phyloP scores from a whole-genome alignment of 169 alveolate species.

The Besnoitia besnoiti region DNA sequence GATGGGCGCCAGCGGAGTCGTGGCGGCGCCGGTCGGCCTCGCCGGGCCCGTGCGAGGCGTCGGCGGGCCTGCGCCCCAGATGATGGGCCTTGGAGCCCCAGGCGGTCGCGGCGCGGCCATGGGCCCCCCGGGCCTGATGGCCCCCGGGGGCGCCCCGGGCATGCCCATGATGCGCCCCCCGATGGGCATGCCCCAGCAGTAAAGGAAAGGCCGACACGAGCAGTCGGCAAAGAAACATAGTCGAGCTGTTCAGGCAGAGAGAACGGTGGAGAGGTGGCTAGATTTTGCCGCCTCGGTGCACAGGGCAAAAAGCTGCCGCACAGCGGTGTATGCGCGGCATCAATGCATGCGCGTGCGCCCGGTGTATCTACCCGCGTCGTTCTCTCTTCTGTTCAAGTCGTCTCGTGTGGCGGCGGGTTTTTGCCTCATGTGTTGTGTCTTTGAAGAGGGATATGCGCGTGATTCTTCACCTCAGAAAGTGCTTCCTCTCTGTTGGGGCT shows the following conservation, averaged over 20 bases:
- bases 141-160: slow-evolving; percentile 18
- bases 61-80: slow-evolving; percentile 67
- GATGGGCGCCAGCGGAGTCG: slow-evolving; percentile 47
- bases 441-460: too few species aligned
- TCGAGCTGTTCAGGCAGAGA: neutral
- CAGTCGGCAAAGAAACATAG: neutral
- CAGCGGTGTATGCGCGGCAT: too few species aligned
- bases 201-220: neutral
- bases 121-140: slow-evolving; percentile 9
- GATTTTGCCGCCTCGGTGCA: too few species aligned
- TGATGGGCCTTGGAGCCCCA: slow-evolving; percentile 45
- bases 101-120: slow-evolving; percentile 10
- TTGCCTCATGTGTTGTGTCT: too few species aligned
- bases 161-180: slow-evolving; percentile 48
- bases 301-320: too few species aligned
- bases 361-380: too few species aligned
- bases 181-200: neutral
- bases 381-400: too few species aligned
- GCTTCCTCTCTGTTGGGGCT: too few species aligned
- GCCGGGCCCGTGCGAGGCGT: slow-evolving; percentile 71
- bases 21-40: slow-evolving; percentile 64
- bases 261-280: too few species aligned
- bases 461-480: too few species aligned
- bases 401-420: too few species aligned
- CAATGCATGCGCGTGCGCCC: too few species aligned